Evolutionary conservation across 2,329 filamentous ascomycete species (phyloP).

Genomic region (Sarocladiaceae sp.): DNA sequence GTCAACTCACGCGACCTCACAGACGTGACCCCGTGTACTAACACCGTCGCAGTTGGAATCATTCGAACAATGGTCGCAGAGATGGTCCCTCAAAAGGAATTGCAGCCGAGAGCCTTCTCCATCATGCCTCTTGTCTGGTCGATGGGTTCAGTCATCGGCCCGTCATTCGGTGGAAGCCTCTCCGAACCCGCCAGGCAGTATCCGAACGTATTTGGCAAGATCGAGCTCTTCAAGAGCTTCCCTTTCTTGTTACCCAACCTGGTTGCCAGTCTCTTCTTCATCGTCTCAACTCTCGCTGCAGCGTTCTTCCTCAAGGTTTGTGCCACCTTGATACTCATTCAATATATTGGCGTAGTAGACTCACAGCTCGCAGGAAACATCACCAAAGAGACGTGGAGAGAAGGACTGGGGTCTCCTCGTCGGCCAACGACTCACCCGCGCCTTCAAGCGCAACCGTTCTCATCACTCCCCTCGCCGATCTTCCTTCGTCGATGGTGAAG

Average conservation of each 20-base stretch:
- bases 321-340: neutral
- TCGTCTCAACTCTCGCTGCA: conserved; percentile 67
- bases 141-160: conserved; percentile 80
- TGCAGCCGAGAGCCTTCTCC: conserved; percentile 85
- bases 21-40: neutral
- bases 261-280: conserved; percentile 67
- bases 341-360: conserved; percentile 20
- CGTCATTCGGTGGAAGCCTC: conserved; percentile 79
- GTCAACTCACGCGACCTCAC: conserved; percentile 14
- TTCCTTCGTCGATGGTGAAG: conserved; percentile 50
- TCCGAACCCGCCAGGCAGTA: conserved; percentile 73
- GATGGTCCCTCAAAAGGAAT: conserved; percentile 77
- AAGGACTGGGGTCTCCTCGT: conserved; percentile 71
- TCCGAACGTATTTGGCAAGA: conserved; percentile 62
- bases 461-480: conserved; percentile 29
- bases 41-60: conserved; percentile 63
- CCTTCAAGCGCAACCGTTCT: conserved; percentile 17
- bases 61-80: conserved; percentile 89
- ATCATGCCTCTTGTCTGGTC: conserved; percentile 91
- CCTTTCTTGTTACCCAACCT: conserved; percentile 85
- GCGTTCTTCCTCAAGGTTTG: conserved; percentile 67
- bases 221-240: conserved; percentile 63
- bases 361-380: conserved; percentile 55
- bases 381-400: conserved; percentile 61
- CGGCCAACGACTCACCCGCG: conserved; percentile 57